Percentiles rank a stretch among this genome's conserved stretches.
These are phyloP conservation scores for Globisporangium takayamanum DNA, from an alignment of 352 stramenopile species.

Conservation along the genomic window DNA sequence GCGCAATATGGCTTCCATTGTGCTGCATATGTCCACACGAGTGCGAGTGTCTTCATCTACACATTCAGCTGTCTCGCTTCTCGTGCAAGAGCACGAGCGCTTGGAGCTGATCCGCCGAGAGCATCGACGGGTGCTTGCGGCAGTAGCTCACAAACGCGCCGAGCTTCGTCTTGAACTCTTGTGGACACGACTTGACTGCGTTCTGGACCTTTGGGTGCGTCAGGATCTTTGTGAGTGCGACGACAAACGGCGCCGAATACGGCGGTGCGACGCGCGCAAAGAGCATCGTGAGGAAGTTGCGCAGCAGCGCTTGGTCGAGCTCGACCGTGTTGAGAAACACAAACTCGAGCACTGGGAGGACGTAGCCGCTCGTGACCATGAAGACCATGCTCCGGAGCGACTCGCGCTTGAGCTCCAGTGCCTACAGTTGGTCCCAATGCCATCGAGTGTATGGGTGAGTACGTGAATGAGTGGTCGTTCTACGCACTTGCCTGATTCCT, in stretches of 20 bases:
- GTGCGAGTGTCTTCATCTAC: neutral
- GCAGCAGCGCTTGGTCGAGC: slow-evolving; percentile 75
- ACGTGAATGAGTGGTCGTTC: neutral
- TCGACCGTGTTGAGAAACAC: slow-evolving; percentile 73
- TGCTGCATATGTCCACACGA: too few relatives aligned
- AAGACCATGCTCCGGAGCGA: slow-evolving; percentile 83
- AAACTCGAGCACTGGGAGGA: slow-evolving; percentile 80
- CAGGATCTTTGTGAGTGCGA: slow-evolving; percentile 63
- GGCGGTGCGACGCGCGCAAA: slow-evolving; percentile 65
- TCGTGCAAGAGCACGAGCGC: slow-evolving; percentile 45
- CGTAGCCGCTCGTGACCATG: slow-evolving; percentile 84
- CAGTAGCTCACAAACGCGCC: slow-evolving; percentile 59
- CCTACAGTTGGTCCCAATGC: slow-evolving; percentile 12
- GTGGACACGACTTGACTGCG: slow-evolving; percentile 71
- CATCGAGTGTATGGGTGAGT: neutral
- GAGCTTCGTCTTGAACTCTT: slow-evolving; percentile 74
- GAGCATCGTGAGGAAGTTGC: slow-evolving; percentile 82
- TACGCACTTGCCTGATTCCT: neutral
- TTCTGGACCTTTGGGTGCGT: slow-evolving; percentile 83
- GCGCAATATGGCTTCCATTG: too few relatives aligned
- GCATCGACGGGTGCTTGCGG: slow-evolving; percentile 48
- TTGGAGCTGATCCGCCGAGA: slow-evolving; percentile 66
- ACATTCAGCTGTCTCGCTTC: slow-evolving; percentile 3
- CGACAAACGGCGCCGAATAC: slow-evolving; percentile 73
- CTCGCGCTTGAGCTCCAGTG: slow-evolving; percentile 78